Conservation (phyloP, 345 rosid genomes). For the Gossypium arboreum region DNA sequence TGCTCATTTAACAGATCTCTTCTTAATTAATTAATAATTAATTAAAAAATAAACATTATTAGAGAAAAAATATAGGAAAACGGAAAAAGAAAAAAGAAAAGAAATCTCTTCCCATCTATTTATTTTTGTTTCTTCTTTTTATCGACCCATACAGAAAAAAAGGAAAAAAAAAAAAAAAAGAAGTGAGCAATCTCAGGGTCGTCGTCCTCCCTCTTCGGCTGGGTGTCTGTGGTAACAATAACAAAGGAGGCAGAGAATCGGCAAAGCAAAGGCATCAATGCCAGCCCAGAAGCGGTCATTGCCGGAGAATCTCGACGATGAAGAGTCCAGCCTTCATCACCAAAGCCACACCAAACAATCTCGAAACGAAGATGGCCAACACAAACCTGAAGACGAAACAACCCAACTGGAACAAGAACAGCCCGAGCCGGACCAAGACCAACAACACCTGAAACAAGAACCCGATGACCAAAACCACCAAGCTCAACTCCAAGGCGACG, state of each 20-base stretch:
- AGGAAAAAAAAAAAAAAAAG: too few species aligned
- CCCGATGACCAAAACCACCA: slow-evolving; percentile 32
- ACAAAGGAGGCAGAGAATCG: neutral
- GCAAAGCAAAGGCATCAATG: slow-evolving; percentile 36
- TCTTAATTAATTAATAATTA: neutral
- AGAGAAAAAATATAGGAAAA: neutral
- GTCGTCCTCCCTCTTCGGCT: neutral
- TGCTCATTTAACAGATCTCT: slow-evolving; percentile 17
- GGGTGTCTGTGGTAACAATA: neutral
- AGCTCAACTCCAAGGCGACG: slow-evolving; percentile 23
- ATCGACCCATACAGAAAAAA: neutral
- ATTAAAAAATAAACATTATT: neutral
- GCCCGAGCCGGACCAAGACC: slow-evolving; percentile 14
- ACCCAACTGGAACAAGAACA: slow-evolving; percentile 19
- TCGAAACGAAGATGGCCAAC: slow-evolving; percentile 26
- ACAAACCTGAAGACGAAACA: slow-evolving; percentile 7
- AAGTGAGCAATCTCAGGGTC: slow-evolving; percentile 9
- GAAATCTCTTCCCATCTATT: slow-evolving; percentile 18
- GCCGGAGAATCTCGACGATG: slow-evolving; percentile 46
- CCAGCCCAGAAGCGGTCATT: slow-evolving; percentile 71
- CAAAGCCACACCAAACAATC: slow-evolving; percentile 29
- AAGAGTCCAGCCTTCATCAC: slow-evolving; percentile 27
- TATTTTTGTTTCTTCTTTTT: neutral
- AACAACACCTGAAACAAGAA: slow-evolving; percentile 14
- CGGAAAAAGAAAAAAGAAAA: neutral